A percentile compares a stretch with the other conserved stretches of the same genome.
These are phyloP conservation scores for Cordyceps tenuipes DNA, from an alignment of 2,329 filamentous ascomycete species.

Conservation along the genomic window DNA sequence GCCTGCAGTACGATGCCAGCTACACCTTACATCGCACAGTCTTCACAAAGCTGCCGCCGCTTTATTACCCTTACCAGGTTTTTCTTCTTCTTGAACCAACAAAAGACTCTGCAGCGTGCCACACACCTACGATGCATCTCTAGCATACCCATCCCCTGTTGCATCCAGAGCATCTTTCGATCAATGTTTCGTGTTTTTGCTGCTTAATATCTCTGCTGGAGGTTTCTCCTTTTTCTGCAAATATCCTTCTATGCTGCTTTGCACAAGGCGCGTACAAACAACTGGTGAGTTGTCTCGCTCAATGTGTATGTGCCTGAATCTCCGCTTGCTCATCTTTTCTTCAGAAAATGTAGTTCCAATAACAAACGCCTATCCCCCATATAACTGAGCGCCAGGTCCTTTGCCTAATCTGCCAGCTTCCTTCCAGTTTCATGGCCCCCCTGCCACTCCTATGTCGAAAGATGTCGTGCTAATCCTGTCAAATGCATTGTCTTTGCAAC, in stretches of 20 bases:
- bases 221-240: constrained; percentile 2
- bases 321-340: background rate
- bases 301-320: background rate
- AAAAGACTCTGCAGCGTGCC: background rate
- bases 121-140: background rate
- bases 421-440: background rate
- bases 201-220: constrained; percentile 11
- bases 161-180: background rate
- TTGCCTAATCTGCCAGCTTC: constrained; percentile 1
- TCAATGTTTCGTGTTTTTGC: constrained; percentile 13
- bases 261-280: background rate
- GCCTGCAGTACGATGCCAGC: constrained; percentile 9
- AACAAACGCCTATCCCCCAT: constrained; percentile 8
- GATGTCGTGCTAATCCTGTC: constrained; percentile 8
- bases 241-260: constrained; percentile 10
- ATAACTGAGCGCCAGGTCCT: constrained; percentile 9
- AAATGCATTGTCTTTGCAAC: constrained; percentile 10
- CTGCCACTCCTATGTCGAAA: constrained; percentile 5
- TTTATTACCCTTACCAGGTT: background rate
- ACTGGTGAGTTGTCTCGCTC: background rate
- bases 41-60: background rate
- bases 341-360: constrained; percentile 3
- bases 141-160: background rate
- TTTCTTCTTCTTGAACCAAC: background rate
- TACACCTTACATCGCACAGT: background rate